phyloP scores from a whole-genome alignment of 306 rosid genomes.

The Pyrus pyrifolia region DNA sequence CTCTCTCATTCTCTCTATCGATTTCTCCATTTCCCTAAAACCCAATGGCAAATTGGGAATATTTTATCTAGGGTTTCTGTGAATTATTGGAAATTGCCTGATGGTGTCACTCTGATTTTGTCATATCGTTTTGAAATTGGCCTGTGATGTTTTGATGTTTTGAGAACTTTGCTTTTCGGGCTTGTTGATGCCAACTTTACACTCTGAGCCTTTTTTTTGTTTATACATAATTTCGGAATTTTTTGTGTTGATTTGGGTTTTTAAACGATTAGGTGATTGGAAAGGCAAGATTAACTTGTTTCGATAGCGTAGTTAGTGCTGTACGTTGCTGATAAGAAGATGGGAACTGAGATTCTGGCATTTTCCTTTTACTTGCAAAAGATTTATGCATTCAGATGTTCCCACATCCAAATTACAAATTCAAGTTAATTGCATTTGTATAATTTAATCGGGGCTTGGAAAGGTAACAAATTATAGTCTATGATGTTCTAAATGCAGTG shows the following conservation, averaged over 20 bases:
- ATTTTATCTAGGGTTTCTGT: not conserved
- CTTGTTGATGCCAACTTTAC: slow-evolving; percentile 57
- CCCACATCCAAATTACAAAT: slow-evolving; percentile 24
- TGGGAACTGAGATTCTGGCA: slow-evolving; percentile 10
- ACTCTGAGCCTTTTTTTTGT: slow-evolving; percentile 42
- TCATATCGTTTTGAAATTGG: no score
- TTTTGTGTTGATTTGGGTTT: not conserved
- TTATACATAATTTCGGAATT: no score
- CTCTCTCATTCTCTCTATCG: not conserved
- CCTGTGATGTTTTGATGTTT: not conserved
- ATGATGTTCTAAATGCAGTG: no score
- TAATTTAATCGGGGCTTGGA: no score
- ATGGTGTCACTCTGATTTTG: not conserved
- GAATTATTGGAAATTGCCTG: not conserved
- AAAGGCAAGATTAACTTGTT: slow-evolving; percentile 12
- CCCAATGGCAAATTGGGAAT: not conserved
- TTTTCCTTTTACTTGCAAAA: not conserved
- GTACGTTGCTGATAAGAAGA: slow-evolving; percentile 2
- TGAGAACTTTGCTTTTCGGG: slow-evolving; percentile 50
- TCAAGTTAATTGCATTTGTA: no score
- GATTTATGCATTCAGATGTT: slow-evolving; percentile 67
- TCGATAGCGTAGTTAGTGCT: slow-evolving; percentile 2
- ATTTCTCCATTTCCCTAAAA: not conserved
- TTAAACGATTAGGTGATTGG: not conserved
- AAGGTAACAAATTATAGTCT: no score